Percentiles rank a stretch among this genome's conserved stretches.
These are phyloP conservation scores for Scutellaria minor DNA, from an alignment of 257 asterid species.

Conservation along the genomic window DNA sequence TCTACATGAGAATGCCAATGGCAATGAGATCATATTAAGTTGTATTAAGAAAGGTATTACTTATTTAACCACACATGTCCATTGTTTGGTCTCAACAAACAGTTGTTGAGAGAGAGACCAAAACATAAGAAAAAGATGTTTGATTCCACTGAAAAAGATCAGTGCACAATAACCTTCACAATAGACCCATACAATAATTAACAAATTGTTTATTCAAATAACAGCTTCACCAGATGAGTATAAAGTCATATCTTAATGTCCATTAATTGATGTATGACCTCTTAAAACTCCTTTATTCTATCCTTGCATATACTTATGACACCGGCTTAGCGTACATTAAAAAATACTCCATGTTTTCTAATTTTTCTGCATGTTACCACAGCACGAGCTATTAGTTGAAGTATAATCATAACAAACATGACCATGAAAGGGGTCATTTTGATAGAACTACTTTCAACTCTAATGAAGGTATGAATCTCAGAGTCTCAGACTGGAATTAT, in stretches of 20 bases:
- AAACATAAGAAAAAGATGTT: background rate
- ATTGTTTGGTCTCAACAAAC: background rate
- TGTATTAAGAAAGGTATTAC: conserved; percentile 6
- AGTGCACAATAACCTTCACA: background rate
- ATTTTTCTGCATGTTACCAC: too few relatives aligned
- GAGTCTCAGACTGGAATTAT: too few relatives aligned
- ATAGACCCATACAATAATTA: conserved; percentile 8
- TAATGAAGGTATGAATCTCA: too few relatives aligned
- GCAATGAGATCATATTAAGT: conserved; percentile 24
- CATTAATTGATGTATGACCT: background rate
- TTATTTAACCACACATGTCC: conserved; percentile 3
- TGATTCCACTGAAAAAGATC: background rate
- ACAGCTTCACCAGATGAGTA: conserved; percentile 11
- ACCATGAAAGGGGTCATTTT: too few relatives aligned
- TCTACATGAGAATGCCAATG: conserved; percentile 29
- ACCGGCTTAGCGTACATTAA: too few relatives aligned
- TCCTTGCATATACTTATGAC: too few relatives aligned
- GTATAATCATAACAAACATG: too few relatives aligned
- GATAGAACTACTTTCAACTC: too few relatives aligned
- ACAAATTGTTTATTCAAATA: background rate
- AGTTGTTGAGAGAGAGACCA: conserved; percentile 4
- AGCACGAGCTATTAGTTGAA: too few relatives aligned
- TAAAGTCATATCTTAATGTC: background rate
- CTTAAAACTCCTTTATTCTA: too few relatives aligned
- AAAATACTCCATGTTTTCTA: too few relatives aligned